Evolutionary conservation across 2,329 filamentous ascomycete species (phyloP), one percentile per base, ranked within the genome.

Genomic region (Stemphylium beticola): DNA sequence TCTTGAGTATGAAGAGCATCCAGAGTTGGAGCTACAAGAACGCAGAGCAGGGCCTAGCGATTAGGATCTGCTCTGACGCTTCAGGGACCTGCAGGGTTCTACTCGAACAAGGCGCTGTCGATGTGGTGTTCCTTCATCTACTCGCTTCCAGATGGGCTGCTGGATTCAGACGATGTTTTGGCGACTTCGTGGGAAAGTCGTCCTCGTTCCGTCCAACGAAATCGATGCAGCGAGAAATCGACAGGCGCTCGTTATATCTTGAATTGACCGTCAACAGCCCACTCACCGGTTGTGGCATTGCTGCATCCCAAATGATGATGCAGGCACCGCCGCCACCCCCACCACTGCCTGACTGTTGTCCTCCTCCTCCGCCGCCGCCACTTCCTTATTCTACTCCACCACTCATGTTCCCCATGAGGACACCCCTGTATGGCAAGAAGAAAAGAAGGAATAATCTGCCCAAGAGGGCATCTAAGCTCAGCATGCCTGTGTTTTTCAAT

Each of bases 111-210:
- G 64, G 65, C 17, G 53, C 73, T 5, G 53, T 70, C 17, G 69
- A 72, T 32, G 62, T 64, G 57, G 38, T 74, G 0, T 70, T 68
- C 43, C 54, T 72, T 5, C 66, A 69, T 37, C 56, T 44, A n/a
- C 37, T 61, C 8, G 67, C 67, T 0, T 53, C 61, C 1, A 44
- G 60, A 2, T 73, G 66, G 65, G 55, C 61, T 9, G 52, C 55
- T 10, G 63, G 59, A 29, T 55, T 74, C 8, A 68, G 63, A 22
- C 53, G 45, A 2, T 48, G 43, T 20, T 31, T 70, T 2, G 41
- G 17, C 1, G 29, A 57, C 0, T 53, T 59, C 10, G 17, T 60
- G 9, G 29, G 20, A 1, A 31, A 41, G 4, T 34, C 36, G 10
- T 14, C 9, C 2, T 12, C 57, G 4, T 65, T 64, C 44, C 39